Evolutionary conservation across 164 flowering plant genomes (phyloP), one percentile per base, ranked within the genome.

Genomic region (Dillenia suffruticosa): DNA sequence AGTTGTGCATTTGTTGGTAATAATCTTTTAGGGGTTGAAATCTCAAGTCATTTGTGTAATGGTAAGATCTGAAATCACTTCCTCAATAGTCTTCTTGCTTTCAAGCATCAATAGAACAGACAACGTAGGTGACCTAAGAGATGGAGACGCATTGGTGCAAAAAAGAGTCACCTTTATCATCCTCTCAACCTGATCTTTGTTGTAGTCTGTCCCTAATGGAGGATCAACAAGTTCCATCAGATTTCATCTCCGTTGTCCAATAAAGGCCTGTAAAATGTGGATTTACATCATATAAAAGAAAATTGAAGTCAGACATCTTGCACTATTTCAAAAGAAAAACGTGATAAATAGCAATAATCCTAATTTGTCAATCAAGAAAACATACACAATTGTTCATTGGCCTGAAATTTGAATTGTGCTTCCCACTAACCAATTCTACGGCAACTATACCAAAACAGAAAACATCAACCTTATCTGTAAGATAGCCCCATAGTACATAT

Each of bases 361-460:
- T 56, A 49, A 32, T 59, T 79, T 82, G 85, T 85, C 78, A 75
- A 56, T 84, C 85, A 9, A 81, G 67, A 63, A 82, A 83, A 66
- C 73, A 74, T 14, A 64, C 60, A 60, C 53, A 65, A 9, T 80
- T 65, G 11, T 75, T 65, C 9, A 54, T 58, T 9, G 85, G 67
- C 58, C 43, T 44, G 19, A 43, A 77, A 51, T 55, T 79, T 1
- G 50, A n/a, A n/a, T 80, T 82, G 69, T 63, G 78, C 63, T 54
- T 78, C 48, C 86, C 89, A 59, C 76, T 67, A 40, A 76, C 83
- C 54, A 84, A 75, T 65, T 85, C 90, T 55, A 85, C 56, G 9
- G 77, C 74, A 9, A 85, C 82, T 43, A 82, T 14, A 8, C 87
- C 90, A 43, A 76, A 84, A 56, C 90, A 82, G 67, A 82, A 84